Conservation (phyloP, 805 yeast species). For the Candida anglica region DNA sequence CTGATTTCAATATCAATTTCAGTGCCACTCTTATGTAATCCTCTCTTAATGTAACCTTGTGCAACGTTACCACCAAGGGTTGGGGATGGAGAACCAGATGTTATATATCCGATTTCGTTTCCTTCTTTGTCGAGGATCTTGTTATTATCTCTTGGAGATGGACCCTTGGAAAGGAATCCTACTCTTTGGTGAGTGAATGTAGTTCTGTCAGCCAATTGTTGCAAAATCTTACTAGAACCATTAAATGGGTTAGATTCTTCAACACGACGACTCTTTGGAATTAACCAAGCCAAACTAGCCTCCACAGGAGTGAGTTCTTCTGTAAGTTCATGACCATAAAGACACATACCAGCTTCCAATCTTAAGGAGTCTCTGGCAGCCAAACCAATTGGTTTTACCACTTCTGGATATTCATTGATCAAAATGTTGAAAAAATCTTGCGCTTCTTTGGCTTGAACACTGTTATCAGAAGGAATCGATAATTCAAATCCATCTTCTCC, state of each 20-base stretch:
- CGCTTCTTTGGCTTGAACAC: slow-evolving; percentile 42
- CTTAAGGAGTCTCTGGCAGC: slow-evolving; percentile 98
- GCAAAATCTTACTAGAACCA: slow-evolving; percentile 67
- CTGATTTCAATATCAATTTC: slow-evolving; percentile 71
- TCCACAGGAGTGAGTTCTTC: slow-evolving; percentile 83
- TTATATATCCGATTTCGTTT: slow-evolving; percentile 50
- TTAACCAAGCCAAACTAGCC: slow-evolving; percentile 85
- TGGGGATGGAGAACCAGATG: slow-evolving; percentile 61
- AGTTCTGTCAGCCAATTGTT: slow-evolving; percentile 66
- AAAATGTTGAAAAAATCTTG: slow-evolving; percentile 58
- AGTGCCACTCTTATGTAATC: slow-evolving; percentile 70
- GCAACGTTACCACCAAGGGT: slow-evolving; percentile 76
- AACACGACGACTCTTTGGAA: slow-evolving; percentile 74
- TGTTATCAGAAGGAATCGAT: slow-evolving; percentile 54
- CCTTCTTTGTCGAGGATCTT: slow-evolving; percentile 57
- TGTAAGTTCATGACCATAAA: slow-evolving; percentile 88
- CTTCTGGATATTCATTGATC: slow-evolving; percentile 46
- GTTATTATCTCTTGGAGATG: slow-evolving; percentile 85
- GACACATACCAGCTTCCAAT: slow-evolving; percentile 97
- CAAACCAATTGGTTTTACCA: slow-evolving; percentile 83
- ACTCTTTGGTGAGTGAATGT: slow-evolving; percentile 57
- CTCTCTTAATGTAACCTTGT: slow-evolving; percentile 80
- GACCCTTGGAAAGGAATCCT: slow-evolving; percentile 75
- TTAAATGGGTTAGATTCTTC: slow-evolving; percentile 53
- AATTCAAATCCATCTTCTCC: slow-evolving; percentile 98